Evolutionary conservation across 2,329 filamentous ascomycete genomes (phyloP).

Genomic region (Penicillium frequentans): DNA sequence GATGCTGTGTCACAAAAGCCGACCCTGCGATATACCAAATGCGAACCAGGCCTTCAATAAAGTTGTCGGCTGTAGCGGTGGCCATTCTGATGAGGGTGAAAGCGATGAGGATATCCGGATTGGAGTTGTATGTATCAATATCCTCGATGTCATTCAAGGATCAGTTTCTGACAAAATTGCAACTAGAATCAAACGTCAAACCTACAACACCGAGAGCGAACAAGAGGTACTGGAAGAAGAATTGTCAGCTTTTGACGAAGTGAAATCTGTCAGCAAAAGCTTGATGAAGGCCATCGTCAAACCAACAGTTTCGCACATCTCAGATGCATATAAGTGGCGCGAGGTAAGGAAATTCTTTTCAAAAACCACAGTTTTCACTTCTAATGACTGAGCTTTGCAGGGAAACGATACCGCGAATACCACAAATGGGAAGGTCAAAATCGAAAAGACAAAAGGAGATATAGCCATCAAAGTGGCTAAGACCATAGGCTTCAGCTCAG

Average conservation of each 20-base stretch:
- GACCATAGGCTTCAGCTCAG: slow-evolving; percentile 3
- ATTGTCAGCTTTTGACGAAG: neutral
- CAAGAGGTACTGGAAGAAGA: neutral
- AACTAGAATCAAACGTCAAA: neutral
- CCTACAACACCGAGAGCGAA: neutral
- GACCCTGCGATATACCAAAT: neutral
- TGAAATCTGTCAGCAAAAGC: neutral
- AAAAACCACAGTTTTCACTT: neutral
- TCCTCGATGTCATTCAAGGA: neutral
- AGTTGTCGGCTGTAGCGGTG: neutral
- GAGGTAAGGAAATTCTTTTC: neutral
- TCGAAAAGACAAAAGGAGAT: neutral
- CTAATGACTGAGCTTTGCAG: neutral
- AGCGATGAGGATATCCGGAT: neutral
- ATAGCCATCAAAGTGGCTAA: slow-evolving; percentile 1
- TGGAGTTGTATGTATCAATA: neutral
- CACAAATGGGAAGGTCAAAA: neutral
- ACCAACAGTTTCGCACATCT: slow-evolving; percentile 6
- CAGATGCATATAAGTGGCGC: neutral
- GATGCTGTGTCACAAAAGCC: neutral
- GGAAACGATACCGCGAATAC: neutral
- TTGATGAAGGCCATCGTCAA: slow-evolving; percentile 9
- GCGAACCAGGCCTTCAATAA: neutral
- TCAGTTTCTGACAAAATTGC: neutral
- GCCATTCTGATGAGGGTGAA: neutral